Evolutionary conservation across 169 alveolate species (phyloP), one percentile per base, ranked within the genome.

Genomic region (Cryptosporidium ubiquitum): DNA sequence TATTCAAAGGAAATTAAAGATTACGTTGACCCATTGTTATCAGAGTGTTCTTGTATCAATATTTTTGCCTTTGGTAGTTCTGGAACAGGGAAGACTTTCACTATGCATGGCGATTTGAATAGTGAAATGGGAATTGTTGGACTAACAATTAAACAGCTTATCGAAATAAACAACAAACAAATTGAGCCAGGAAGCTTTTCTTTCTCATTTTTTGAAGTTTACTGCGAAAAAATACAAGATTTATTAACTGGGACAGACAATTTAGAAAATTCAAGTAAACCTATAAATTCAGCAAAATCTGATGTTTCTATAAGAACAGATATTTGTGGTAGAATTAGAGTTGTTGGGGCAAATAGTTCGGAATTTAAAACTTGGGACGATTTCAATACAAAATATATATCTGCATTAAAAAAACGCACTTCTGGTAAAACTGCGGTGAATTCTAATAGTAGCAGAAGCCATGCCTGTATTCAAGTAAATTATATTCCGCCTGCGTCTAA

Each of bases 11-110:
- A 79, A 35, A 66, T 79, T 29, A 37, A 40, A 33, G 68, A 61
- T 39, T 79, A 44, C 47, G 68, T 79, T 18, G 29, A n/a, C 6
- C 89, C 89, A 16, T 57, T 79, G 18, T 29, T 79, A 10, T 58
- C 75, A 42, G 89, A 79, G 16, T 79, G 89, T 18, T 60, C 89
- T 10, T 79, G 89, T 58, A 79, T 79, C 5, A 89, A 85, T 29
- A 68, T 89, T 26, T 89, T 89, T 69, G 93, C 93, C 35, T 85
- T 84, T 58, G 93, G 93, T 23, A 85, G 91, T 31, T 84, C 91
- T 33, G 93, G 93, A 12, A 84, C 86, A 18, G 93, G 93, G n/a
- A 89, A 89, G 70, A 89, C 93, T 14, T 89, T 47, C 73, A 89
- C 91, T 5, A 89, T 89, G 93, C 93, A 89, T 49, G 93, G 89